Evolutionary conservation across 352 stramenopile genomes (phyloP).

Genomic region (Phytophthora litchii): DNA sequence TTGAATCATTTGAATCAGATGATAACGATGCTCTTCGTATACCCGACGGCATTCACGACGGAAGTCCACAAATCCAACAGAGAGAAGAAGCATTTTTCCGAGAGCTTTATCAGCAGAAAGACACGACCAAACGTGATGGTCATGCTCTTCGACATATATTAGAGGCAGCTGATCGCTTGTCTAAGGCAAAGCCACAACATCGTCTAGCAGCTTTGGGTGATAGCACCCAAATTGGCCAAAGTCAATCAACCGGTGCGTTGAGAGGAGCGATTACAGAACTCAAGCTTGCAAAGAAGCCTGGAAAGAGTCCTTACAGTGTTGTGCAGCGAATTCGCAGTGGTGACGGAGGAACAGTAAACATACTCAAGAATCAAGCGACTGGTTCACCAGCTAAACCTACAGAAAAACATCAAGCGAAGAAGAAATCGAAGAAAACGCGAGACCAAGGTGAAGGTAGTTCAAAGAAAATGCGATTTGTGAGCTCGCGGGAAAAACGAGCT

Average conservation of each 20-base stretch:
- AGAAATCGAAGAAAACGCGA: conserved; percentile 26
- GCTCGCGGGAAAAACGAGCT: conserved; percentile 52
- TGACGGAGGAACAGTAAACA: background rate
- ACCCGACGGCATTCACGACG: conserved; percentile 21
- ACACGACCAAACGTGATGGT: conserved; percentile 34
- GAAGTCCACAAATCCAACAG: conserved; percentile 33
- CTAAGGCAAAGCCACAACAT: conserved; percentile 54
- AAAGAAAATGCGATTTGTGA: conserved; percentile 47
- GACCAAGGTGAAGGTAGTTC: background rate
- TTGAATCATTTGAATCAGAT: conserved; percentile 58
- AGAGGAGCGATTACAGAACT: conserved; percentile 51
- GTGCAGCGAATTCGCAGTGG: conserved; percentile 42
- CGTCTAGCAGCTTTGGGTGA: conserved; percentile 42
- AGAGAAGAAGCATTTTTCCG: conserved; percentile 76
- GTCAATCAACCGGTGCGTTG: conserved; percentile 47
- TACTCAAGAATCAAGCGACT: conserved; percentile 18
- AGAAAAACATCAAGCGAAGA: conserved; percentile 13
- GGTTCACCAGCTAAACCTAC: conserved; percentile 13
- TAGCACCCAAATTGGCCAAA: conserved; percentile 39
- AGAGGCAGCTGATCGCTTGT: conserved; percentile 55
- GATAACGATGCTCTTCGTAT: conserved; percentile 37
- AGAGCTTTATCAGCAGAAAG: conserved; percentile 68
- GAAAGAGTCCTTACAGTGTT: conserved; percentile 65
- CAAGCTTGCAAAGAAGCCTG: conserved; percentile 26
- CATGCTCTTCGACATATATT: conserved; percentile 81